phyloP scores from a whole-genome alignment of 2,329 filamentous ascomycete species.

The Fusarium torulosum region DNA sequence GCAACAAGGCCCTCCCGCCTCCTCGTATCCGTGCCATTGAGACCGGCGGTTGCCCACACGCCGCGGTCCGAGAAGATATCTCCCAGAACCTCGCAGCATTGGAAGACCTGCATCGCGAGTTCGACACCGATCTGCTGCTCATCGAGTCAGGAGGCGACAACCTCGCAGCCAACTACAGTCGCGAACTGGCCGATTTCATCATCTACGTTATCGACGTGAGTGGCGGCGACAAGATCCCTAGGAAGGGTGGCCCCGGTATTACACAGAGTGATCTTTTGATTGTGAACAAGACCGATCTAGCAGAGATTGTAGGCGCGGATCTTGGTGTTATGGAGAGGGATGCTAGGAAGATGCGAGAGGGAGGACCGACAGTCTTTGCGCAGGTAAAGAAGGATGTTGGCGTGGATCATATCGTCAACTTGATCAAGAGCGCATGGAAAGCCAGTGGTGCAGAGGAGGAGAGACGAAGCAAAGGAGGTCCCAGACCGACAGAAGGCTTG shows the following conservation, averaged over 20 bases:
- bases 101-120: slow-evolving; percentile 86
- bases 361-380: slow-evolving; percentile 94
- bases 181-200: slow-evolving; percentile 96
- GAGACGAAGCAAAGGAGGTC: slow-evolving; percentile 66
- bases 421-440: slow-evolving; percentile 94
- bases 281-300: slow-evolving; percentile 97
- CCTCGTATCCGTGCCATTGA: slow-evolving; percentile 93
- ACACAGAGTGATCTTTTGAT: slow-evolving; percentile 94
- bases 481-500: slow-evolving; percentile 67
- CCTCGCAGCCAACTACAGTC: slow-evolving; percentile 93
- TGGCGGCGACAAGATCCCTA: slow-evolving; percentile 94
- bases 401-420: slow-evolving; percentile 85
- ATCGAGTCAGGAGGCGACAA: slow-evolving; percentile 98
- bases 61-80: slow-evolving; percentile 97
- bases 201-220: slow-evolving; percentile 98
- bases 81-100: slow-evolving; percentile 92
- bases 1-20: slow-evolving; percentile 84
- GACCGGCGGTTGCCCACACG: slow-evolving; percentile 96
- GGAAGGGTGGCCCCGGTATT: slow-evolving; percentile 96
- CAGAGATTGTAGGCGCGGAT: slow-evolving; percentile 90
- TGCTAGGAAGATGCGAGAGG: slow-evolving; percentile 93
- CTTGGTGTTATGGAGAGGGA: slow-evolving; percentile 94
- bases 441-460: slow-evolving; percentile 81
- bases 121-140: slow-evolving; percentile 84
- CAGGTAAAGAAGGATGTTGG: slow-evolving; percentile 95